phyloP scores from a whole-genome alignment of 805 yeast species.

The Monosporozyma aerobia region DNA sequence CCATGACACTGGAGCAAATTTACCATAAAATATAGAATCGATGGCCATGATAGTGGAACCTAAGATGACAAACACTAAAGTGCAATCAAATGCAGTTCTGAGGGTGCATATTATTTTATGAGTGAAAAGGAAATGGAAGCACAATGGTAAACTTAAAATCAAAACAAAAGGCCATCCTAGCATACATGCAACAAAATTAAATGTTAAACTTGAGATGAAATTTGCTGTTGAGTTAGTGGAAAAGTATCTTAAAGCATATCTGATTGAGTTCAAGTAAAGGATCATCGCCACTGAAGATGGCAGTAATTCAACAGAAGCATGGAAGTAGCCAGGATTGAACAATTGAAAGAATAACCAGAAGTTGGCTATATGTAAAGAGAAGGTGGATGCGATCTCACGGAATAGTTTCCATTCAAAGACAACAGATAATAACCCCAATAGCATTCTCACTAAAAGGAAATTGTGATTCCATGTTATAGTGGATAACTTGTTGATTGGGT shows the following conservation, averaged over 20 bases:
- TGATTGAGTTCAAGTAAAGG: conserved; percentile 28
- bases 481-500: conserved; percentile 21
- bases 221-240: conserved; percentile 15
- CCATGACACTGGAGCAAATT: conserved; percentile 58
- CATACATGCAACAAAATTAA: conserved; percentile 51
- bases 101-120: conserved; percentile 20
- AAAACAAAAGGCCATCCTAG: conserved; percentile 89
- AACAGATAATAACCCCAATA: conserved; percentile 21
- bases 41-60: conserved; percentile 24
- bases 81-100: conserved; percentile 22
- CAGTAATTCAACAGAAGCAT: conserved; percentile 75
- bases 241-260: conserved; percentile 21
- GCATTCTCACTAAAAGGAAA: conserved; percentile 20
- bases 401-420: conserved; percentile 37
- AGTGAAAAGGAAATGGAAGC: conserved; percentile 30
- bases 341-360: conserved; percentile 58
- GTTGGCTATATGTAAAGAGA: conserved; percentile 34
- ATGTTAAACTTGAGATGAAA: conserved; percentile 22
- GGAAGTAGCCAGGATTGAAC: conserved; percentile 74
- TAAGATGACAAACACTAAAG: conserved; percentile 13
- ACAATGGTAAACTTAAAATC: conserved; percentile 53
- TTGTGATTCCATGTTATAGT: conserved; percentile 20
- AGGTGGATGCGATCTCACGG: conserved; percentile 15
- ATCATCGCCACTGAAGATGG: conserved; percentile 75
- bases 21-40: conserved; percentile 57